A percentile compares a stretch with the other conserved stretches of the same genome.
Evolutionary conservation across 768 basidiomycete species (phyloP).

Genomic region (Lyophyllum decastes): DNA sequence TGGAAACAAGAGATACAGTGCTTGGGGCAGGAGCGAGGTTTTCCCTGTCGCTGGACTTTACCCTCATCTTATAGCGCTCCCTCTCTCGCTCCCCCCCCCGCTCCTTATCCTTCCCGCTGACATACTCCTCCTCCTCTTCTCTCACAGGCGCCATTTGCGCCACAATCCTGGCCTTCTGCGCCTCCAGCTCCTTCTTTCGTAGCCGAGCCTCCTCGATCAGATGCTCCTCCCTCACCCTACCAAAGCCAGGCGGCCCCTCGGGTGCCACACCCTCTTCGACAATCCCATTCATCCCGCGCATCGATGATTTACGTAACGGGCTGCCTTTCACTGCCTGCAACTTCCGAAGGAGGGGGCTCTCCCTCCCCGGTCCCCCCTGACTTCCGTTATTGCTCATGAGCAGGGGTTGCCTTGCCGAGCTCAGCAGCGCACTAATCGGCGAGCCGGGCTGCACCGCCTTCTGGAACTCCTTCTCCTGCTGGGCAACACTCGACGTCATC

Average conservation of each 20-base stretch:
- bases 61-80: conserved; percentile 23
- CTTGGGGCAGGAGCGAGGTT: conserved; percentile 24
- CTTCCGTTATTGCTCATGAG: conserved; percentile 54
- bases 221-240: conserved; percentile 27
- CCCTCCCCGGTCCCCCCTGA: conserved; percentile 24
- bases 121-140: conserved; percentile 42
- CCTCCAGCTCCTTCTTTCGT: conserved; percentile 77
- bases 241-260: conserved; percentile 19
- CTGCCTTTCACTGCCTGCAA: conserved; percentile 60
- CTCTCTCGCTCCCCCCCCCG: conserved; percentile 24
- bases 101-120: conserved; percentile 12
- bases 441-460: conserved; percentile 93
- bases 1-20: conserved; percentile 8
- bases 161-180: conserved; percentile 91
- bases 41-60: conserved; percentile 28
- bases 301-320: conserved; percentile 49
- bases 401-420: conserved; percentile 85
- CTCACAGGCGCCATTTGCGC: conserved; percentile 84
- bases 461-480: conserved; percentile 96
- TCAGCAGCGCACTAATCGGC: conserved; percentile 89
- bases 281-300: conserved; percentile 45
- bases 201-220: conserved; percentile 34
- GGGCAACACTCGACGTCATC: conserved; percentile 63
- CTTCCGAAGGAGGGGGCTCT: conserved; percentile 51
- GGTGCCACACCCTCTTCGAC: conserved; percentile 34